Evolutionary conservation across 2,329 filamentous ascomycete species (phyloP), one percentile per base, ranked within the genome.

Genomic region (Bipolaris oryzae): DNA sequence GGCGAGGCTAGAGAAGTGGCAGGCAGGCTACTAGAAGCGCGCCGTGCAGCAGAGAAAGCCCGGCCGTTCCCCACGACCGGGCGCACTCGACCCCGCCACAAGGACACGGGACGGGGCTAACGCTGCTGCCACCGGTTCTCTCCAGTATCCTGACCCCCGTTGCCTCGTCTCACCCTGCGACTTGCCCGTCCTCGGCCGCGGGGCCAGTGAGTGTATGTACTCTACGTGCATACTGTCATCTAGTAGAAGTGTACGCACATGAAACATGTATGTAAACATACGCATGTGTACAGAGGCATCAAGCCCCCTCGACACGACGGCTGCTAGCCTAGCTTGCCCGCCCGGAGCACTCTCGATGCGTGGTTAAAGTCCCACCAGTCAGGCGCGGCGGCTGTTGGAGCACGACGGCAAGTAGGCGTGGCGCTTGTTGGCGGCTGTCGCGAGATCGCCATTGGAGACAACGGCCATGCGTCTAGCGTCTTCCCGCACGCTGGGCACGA

Each of bases 31-130:
- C 47, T 51, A 51, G 31, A 41, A 21, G 20, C 39, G 13, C 39
- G 31, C 28, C 39, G 15, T 16, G 50, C 50, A 44, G 33, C 41
- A 25, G 38, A 43, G 42, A 46, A 28, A 35, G 42, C 41, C 50
- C 50, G 50, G 41, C 31, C 18, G 43, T 41, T 53, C 48, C 55
- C 58, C 60, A 57, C 44, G 46, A 55, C 53, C 58, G 44, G 55
- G 54, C 21, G 54, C 52, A 58, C 50, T 42, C 43, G 44, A 50
- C 54, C 52, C 58, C 56, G 57, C 56, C 56, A 54, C 52, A 46
- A 44, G 57, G 50, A 45, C 42, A 41, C 51, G 57, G 57, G 38
- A 28, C 23, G 39, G 56, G 34, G 42, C 53, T 50, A 56, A 47
- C 50, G 55, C 50, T 39, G 44, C 45, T 45, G 52, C 50, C 55